Conservation (phyloP, 768 basidiomycete genomes). For the Collybia mongolica region DNA sequence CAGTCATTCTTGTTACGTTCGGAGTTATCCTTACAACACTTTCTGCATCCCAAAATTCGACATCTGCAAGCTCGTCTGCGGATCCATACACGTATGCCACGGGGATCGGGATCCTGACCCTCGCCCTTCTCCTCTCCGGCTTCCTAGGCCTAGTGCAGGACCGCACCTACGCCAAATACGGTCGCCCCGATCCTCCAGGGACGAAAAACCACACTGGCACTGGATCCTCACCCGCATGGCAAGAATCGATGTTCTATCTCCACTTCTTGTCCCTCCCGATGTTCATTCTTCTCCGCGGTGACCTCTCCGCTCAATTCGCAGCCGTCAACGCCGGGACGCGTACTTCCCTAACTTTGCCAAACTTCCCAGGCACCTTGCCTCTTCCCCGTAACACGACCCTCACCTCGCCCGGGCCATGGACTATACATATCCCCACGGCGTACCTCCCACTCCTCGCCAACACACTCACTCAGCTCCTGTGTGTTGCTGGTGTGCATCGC, state of each 20-base stretch:
- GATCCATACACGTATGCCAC: conserved; percentile 50
- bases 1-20: conserved; percentile 77
- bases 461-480: conserved; percentile 81
- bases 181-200: conserved; percentile 20
- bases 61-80: conserved; percentile 9
- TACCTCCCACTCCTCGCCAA: conserved; percentile 69
- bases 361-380: conserved; percentile 22
- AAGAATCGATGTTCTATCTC: conserved; percentile 91
- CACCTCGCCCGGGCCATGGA: conserved; percentile 22
- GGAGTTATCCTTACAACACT: conserved; percentile 83
- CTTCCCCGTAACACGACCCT: conserved; percentile 25
- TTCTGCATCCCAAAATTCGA: conserved; percentile 53
- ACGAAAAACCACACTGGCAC: background rate
- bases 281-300: conserved; percentile 60
- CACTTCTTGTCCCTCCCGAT: conserved; percentile 80
- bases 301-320: conserved; percentile 46
- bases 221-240: conserved; percentile 49
- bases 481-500: conserved; percentile 84
- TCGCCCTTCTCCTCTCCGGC: conserved; percentile 79
- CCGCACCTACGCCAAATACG: conserved; percentile 59
- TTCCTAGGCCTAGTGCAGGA: conserved; percentile 87
- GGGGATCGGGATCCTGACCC: conserved; percentile 71
- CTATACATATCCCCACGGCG: conserved; percentile 49
- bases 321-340: conserved; percentile 40
- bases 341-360: background rate